Base-by-base conservation (phyloP, 1,284 basidiomycete genomes). In the Leucoagaricus sp. region DNA sequence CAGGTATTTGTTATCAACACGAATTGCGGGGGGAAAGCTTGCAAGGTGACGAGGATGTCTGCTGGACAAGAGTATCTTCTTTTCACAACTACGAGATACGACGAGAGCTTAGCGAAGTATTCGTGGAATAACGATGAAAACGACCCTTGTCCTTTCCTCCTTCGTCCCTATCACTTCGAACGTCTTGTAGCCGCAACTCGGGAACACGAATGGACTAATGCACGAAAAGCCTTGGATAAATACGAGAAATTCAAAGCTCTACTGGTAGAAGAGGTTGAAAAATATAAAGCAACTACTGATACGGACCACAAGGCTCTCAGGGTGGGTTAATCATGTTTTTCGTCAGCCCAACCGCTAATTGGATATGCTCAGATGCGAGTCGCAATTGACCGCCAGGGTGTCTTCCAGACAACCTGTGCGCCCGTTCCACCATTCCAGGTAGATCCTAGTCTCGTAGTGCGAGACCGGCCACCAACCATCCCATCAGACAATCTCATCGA, bases 121-220 rank as follows among this genome's bases (percentile, higher is more conserved):
- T 34, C 60, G 7, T 90, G 85, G 86, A 90, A 89, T 62, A 77
- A 84, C 19, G 72, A 74, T 15, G 62, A 72, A 8, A 76, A 81
- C 49, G 75, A 73, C 1, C 79, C 82, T 1, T 84, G 80, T 0
- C 74, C 80, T 0, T 88, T 83, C 61, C 70, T 90, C 23, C 71
- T 91, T 0, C 79, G 89, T 15, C 69, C 66, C 0, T 78, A 79
- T 63, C 87, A 91, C 61, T 65, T 76, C 53, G 80, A 86, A 45
- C 81, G 89, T 34, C 76, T 91, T 0, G 49, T 67, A 12, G 67
- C 74, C 15, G 83, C 84, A 9, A 78, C 81, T 1, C 61, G 67
- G 25, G 61, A 63, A n/a, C 81, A 87, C 64, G 71, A 63, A 7
- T 88, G 87, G 86, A 33, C 64, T 1, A 53, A 70, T 19, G 72